phyloP scores from a whole-genome alignment of 768 basidiomycete genomes.

The Naematelia encephala region DNA sequence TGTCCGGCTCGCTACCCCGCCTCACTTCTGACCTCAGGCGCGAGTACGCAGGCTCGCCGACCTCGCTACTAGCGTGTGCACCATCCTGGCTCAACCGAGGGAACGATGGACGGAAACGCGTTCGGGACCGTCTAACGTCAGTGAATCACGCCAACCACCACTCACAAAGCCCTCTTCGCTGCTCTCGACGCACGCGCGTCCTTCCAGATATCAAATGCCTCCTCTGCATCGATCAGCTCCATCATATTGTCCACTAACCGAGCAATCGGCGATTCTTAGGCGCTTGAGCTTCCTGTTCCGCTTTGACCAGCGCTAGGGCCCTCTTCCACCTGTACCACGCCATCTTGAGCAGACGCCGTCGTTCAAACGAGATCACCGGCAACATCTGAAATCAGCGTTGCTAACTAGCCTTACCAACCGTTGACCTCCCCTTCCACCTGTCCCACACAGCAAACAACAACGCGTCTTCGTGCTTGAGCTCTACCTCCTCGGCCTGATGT shows the following conservation, averaged over 20 bases:
- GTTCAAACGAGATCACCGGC: constrained; percentile 20
- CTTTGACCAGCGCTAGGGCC: constrained; percentile 6
- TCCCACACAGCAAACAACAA: constrained; percentile 40
- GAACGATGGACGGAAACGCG: constrained; percentile 3
- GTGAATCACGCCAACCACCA: background rate
- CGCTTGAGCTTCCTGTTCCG: constrained; percentile 5
- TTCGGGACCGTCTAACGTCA: background rate
- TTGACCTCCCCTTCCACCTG: constrained; percentile 32
- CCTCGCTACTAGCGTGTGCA: background rate
- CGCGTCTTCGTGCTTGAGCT: constrained; percentile 33
- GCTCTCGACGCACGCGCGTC: constrained; percentile 15
- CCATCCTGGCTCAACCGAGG: background rate
- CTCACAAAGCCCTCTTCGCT: constrained; percentile 16
- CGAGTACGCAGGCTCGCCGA: constrained; percentile 36
- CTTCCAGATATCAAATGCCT: constrained; percentile 16
- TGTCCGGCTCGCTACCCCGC: constrained; percentile 10
- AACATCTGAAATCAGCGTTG: constrained; percentile 11
- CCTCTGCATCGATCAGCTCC: constrained; percentile 14
- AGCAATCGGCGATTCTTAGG: constrained; percentile 15
- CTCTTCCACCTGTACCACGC: constrained; percentile 13
- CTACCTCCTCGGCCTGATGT: constrained; percentile 33
- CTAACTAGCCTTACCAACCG: constrained; percentile 10
- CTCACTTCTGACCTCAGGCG: constrained; percentile 27
- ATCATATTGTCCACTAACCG: too few relatives aligned
- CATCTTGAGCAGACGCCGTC: constrained; percentile 15